Evolutionary conservation across 352 stramenopile species (phyloP).

Genomic region (Globisporangium sylvaticum): DNA sequence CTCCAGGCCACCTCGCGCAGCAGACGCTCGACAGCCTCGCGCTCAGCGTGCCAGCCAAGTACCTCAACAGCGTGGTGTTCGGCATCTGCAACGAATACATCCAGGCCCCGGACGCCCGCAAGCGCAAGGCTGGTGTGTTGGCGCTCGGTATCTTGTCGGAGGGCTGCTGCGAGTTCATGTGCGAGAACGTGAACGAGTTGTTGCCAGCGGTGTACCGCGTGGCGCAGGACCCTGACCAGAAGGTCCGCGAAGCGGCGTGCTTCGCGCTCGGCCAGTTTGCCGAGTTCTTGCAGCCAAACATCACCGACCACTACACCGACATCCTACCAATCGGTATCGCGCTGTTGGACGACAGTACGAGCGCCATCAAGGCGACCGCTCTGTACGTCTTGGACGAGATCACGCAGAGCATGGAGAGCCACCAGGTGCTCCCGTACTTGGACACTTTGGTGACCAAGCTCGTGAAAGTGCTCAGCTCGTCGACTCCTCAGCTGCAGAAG

Average conservation of each 20-base stretch:
- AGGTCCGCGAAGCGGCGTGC: conserved; percentile 95
- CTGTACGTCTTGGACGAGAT: conserved; percentile 99
- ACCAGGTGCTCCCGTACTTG: conserved; percentile 93
- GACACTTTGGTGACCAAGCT: conserved; percentile 96
- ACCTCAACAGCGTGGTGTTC: conserved; percentile 76
- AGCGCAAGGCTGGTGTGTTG: conserved; percentile 96
- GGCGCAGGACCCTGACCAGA: conserved; percentile 89
- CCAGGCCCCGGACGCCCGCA: conserved; percentile 79
- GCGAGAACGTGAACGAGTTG: conserved; percentile 91
- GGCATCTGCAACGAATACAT: conserved; percentile 89
- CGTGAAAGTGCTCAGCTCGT: conserved; percentile 89
- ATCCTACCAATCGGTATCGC: conserved; percentile 96
- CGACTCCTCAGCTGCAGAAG: conserved; percentile 93
- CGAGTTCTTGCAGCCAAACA: conserved; percentile 97
- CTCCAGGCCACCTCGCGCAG: conserved; percentile 74
- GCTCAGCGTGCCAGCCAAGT: conserved; percentile 78
- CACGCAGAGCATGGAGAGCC: conserved; percentile 95
- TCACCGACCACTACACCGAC: conserved; percentile 92
- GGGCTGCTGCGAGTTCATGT: conserved; percentile 93
- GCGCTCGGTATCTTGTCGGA: conserved; percentile 96
- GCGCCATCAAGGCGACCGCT: conserved; percentile 93
- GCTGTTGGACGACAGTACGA: conserved; percentile 92
- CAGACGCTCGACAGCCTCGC: conserved; percentile 84
- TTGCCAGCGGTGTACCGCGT: conserved; percentile 91
- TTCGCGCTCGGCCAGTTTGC: conserved; percentile 98